Evolutionary conservation across 176 grass and related monocot species (phyloP), one percentile per base, ranked within the genome.

Genomic region (Avena atlantica): DNA sequence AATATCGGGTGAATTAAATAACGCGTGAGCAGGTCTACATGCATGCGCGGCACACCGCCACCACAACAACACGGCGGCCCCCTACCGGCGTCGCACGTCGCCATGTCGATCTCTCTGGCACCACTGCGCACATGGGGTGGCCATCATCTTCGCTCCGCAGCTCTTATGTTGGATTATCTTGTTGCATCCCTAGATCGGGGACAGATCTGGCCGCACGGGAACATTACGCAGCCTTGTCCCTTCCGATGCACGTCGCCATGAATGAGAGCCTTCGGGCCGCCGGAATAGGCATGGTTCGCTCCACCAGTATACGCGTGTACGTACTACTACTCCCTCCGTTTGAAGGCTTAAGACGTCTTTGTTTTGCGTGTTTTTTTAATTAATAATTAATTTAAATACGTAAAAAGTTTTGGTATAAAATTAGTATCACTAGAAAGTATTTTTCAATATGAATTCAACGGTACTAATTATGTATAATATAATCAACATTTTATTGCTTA

Each of bases 201-300:
- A 69, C 80, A 17, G 44, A 20, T 37, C 17, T 5, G 12, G 14
- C 52, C 53, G 58, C 37, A 58, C 37, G 42, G 29, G 8, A 29
- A 23, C 31, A 23, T 34, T 69, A 19, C 19, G 34, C 62, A 19
- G 34, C 3, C 13, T 20, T 17, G 31, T 25, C 45, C 9, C 55
- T 62, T 40, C 57, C 19, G 53, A 45, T 8, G 86, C 81, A 84
- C 74, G 74, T 78, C 87, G 81, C 74, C 12, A 71, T 78, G 87
- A 25, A 47, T 73, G 29, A 10, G 36, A 23, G 59, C 48, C 59
- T 23, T 15, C 78, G n/a, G 15, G 20, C 45, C 4, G 70, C 9
- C 20, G 56, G 66, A 17, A 8, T 34, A 34, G 31, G 31, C 9
- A 48, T 48, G 45, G 45, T 10, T 53, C 12, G 51, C 51, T 53